phyloP scores from a whole-genome alignment of 805 yeast species.

The Citeromyces nyonsensis region DNA sequence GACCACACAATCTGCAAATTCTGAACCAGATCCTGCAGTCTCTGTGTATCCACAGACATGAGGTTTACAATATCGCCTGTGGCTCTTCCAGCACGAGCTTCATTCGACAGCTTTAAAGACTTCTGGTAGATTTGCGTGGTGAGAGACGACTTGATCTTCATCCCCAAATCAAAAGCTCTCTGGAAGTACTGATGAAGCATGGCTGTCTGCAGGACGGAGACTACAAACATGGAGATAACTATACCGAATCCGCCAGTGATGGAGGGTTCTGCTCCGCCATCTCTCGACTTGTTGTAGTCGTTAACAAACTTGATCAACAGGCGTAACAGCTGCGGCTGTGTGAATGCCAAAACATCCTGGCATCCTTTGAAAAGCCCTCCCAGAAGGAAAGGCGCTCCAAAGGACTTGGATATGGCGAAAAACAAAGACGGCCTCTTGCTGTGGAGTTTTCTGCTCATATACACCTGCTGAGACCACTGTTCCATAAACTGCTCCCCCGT shows the following conservation, averaged over 20 bases:
- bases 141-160: constrained; percentile 50
- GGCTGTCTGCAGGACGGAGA: constrained; percentile 44
- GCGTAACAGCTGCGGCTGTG: constrained; percentile 44
- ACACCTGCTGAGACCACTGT: constrained; percentile 18
- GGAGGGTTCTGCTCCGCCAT: constrained; percentile 26
- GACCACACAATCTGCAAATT: constrained; percentile 38
- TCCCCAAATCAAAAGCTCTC: constrained; percentile 40
- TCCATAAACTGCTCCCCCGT: constrained; percentile 13
- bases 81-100: constrained; percentile 39
- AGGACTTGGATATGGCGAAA: constrained; percentile 18
- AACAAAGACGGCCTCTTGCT: constrained; percentile 12
- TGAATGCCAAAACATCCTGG: constrained; percentile 21
- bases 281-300: constrained; percentile 6
- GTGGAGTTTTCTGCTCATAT: constrained; percentile 3
- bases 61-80: constrained; percentile 74
- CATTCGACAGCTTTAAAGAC: constrained; percentile 51
- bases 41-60: constrained; percentile 60
- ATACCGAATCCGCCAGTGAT: constrained; percentile 42
- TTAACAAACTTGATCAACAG: constrained; percentile 29
- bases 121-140: constrained; percentile 58
- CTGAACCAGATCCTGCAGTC: constrained; percentile 44
- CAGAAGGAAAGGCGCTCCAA: constrained; percentile 18
- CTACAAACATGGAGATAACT: constrained; percentile 45
- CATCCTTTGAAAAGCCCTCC: constrained; percentile 20
- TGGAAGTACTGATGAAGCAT: constrained; percentile 57